Base-by-base conservation (phyloP, 1,139 yeast species). In the Yamadazyma buinensis region DNA sequence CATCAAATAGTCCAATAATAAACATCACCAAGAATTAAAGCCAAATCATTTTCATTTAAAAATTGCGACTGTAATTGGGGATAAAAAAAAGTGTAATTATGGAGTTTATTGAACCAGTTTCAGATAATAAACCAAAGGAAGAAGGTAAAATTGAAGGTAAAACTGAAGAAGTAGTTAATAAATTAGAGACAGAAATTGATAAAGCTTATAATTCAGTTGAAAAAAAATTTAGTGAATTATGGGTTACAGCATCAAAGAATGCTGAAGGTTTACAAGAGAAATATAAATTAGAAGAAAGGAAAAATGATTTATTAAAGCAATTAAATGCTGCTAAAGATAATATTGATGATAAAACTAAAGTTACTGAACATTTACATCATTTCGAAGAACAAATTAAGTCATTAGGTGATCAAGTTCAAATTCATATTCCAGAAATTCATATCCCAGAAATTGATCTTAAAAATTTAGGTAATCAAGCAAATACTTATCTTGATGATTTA, bases 401-500 rank as follows among this genome's bases (percentile, higher is more conserved):
- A 5, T 41, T 46, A 23, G 36, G 43, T 7, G 42, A 36, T 1
- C 47, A 42, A 23, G 33, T 44, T 9, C 42, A 44, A 23, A 28
- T 43, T 5, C n/a, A n/a, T n/a, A n/a, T n/a, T n/a, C n/a, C n/a
- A n/a, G n/a, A n/a, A n/a, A n/a, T n/a, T n/a, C 38, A 43, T 11
- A 12, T 44, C 6, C 49, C 49, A 5, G 46, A 40, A 17, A 42
- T 58, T 15, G 55, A 54, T 28, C 29, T 52, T 9, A 46, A 50
- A 24, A 44, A 43, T 27, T 39, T 60, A 23, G 48, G 51, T 30
- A 31, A 35, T 2, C 73, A 70, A 42, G 84, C 90, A 7, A 78
- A 70, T 46, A 49, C 52, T 34, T 80, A 81, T 33, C 64, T 84
- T 39, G 90, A 84, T 48, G 67, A 70, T 6, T 64, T 84, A 36